Base-by-base conservation (phyloP, 371 early-diverging fungal genomes). In the Apophysomyces trapeziformis region DNA sequence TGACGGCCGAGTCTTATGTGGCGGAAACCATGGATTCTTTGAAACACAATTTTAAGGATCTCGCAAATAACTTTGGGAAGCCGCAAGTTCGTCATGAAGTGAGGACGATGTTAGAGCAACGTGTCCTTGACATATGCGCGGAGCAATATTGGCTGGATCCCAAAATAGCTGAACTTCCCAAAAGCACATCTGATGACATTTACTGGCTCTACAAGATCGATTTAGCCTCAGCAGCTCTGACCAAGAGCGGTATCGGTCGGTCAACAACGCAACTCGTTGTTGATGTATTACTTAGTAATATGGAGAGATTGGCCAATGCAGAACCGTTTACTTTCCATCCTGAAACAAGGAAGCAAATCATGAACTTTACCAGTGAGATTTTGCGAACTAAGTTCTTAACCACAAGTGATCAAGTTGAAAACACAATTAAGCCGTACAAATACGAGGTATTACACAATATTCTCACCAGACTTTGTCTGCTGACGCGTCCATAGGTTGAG, bases 371-470 rank as follows among this genome's bases (percentile, higher is more conserved):
- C 7, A 87, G 89, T 62, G 93, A 92, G 45, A 90, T 97, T 46
- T 65, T 99, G 68, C 88, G 94, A 39, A 82, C 82, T 59, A 94
- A 96, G 63, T 94, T 93, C 74, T 86, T 92, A 58, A 80, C 92
- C 1, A 92, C 95, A 0, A 92, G 95, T 9, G 98, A 98, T 69
- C 97, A 96, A 78, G 98, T 99, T 7, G 99, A 99, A 72, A 98
- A 97, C 77, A 95, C 97, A 7, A 96, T 99, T 78, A 98, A 98
- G 77, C 99, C 98, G 4, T 97, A 90, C 85, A 99, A 99, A 81
- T 95, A 93, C 66, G 98, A 98, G 79, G 80, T 71, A 70, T 45
- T 26, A 16, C 8, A 44, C n/a, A 60, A 60, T 39, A 39, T 18
- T 32, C 21, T 36, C 38, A 36, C 14, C 44, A 35, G 38, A 11